Evolutionary conservation across 768 basidiomycete species (phyloP).

Genomic region (Suillus bovinus): DNA sequence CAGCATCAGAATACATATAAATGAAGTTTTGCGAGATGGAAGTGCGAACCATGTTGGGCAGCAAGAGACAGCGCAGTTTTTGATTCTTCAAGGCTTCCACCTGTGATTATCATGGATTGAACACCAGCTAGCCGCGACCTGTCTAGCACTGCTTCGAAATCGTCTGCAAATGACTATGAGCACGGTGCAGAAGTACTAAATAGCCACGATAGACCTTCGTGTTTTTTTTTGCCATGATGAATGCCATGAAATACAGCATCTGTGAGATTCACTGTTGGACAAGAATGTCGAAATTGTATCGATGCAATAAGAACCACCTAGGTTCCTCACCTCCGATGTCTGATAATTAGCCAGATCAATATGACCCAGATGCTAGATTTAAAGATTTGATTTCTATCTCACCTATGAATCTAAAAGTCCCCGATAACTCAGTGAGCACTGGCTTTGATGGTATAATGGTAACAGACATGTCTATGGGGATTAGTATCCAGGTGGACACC

Average conservation of each 20-base stretch:
- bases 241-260: conserved; percentile 58
- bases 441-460: conserved; percentile 25
- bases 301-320: background rate
- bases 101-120: conserved; percentile 73
- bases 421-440: conserved; percentile 14
- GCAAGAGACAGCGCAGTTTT: conserved; percentile 61
- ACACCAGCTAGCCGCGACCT: conserved; percentile 63
- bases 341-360: conserved; percentile 16
- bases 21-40: conserved; percentile 14
- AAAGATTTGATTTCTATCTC: background rate
- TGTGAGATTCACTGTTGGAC: conserved; percentile 47
- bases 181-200: background rate
- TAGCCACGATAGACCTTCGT: conserved; percentile 41
- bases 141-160: conserved; percentile 56
- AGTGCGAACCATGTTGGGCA: conserved; percentile 45
- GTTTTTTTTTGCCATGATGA: conserved; percentile 50
- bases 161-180: conserved; percentile 43
- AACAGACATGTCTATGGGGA: conserved; percentile 28
- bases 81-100: conserved; percentile 68
- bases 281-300: background rate
- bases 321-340: conserved; percentile 40
- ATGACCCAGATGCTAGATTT: conserved; percentile 2
- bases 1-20: background rate
- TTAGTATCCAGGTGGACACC: too few species aligned
- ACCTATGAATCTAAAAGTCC: conserved; percentile 37